A percentile compares a stretch with the other conserved stretches of the same genome.
Evolutionary conservation across 805 yeast genomes (phyloP).

Genomic region (Metschnikowia similis): DNA sequence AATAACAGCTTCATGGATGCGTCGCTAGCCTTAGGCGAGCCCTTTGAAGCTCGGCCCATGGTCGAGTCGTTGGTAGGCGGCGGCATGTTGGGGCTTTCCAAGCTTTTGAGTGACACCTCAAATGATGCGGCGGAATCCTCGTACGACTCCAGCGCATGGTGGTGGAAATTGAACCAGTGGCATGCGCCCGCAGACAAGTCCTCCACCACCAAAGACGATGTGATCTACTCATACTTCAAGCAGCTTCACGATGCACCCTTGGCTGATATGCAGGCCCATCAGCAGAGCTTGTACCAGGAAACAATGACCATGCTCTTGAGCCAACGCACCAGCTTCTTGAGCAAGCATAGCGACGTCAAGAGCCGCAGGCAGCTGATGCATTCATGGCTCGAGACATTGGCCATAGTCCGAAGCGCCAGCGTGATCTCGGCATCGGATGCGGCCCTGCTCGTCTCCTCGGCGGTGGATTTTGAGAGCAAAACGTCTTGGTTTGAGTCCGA

Average conservation of each 20-base stretch:
- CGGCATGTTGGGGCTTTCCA: constrained; percentile 60
- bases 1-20: constrained; percentile 57
- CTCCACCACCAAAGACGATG: constrained; percentile 37
- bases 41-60: constrained; percentile 14
- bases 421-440: constrained; percentile 6
- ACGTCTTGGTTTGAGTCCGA: constrained; percentile 12
- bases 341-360: not conserved
- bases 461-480: constrained; percentile 7
- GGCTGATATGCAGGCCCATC: not conserved
- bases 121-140: constrained; percentile 23
- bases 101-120: constrained; percentile 31
- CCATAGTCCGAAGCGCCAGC: constrained; percentile 5
- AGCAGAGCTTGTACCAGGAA: not conserved
- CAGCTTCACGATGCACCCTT: constrained; percentile 35
- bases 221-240: constrained; percentile 52
- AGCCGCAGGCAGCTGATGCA: not conserved
- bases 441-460: constrained; percentile 1
- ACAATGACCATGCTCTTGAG: not conserved
- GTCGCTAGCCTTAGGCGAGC: constrained; percentile 14
- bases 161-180: constrained; percentile 80
- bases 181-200: constrained; percentile 50
- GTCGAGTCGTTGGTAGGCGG: constrained; percentile 39
- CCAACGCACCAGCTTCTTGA: not conserved
- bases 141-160: constrained; percentile 43
- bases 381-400: constrained; percentile 7